Evolutionary conservation across 306 rosid genomes (phyloP), one percentile per base, ranked within the genome.

Genomic region (Lathyrus sativus): DNA sequence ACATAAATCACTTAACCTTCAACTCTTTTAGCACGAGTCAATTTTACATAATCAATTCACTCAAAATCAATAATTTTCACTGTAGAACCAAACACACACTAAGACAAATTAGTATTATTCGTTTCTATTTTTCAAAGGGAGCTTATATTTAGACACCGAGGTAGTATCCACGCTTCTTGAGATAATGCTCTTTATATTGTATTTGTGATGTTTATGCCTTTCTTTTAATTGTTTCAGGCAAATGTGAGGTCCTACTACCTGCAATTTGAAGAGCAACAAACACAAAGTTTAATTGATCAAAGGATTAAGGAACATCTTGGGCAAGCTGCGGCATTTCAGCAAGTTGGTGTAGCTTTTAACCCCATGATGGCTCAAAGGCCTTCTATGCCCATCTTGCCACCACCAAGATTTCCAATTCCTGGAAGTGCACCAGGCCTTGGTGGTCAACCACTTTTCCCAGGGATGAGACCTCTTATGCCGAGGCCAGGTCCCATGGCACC

Each of bases 251-350:
- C 71, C 8, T 93, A 93, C 77, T 93, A 93, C 72, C 93, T 85
- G 85, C 93, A 93, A 79, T 93, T 90, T 73, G 98, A 93, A 87
- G 96, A 93, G 83, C 96, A 93, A 74, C 98, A 93, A 70, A 93
- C 97, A 42, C 98, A 90, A 72, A 95, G 86, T 78, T 87, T 90
- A 76, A 85, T 95, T 67, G 99, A 95, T 67, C 99, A 90, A 63
- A 80, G 96, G 86, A 90, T 95, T 79, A 95, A 95, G 78, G 97
- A 95, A 66, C 99, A 90, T 84, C 95, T 95, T 24, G 99, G 97
- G 19, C 97, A 95, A 81, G 71, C 96, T 71, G 92, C 96, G 12
- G 97, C 92, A 7, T 95, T 79, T 76, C 95, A 89, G 80, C 92
- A 90, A 78, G 96, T 88, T 74, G 99, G 97, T 29, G 96, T 85